Base-by-base conservation (phyloP, 352 stramenopile species). In the Globisporangium parvum region DNA sequence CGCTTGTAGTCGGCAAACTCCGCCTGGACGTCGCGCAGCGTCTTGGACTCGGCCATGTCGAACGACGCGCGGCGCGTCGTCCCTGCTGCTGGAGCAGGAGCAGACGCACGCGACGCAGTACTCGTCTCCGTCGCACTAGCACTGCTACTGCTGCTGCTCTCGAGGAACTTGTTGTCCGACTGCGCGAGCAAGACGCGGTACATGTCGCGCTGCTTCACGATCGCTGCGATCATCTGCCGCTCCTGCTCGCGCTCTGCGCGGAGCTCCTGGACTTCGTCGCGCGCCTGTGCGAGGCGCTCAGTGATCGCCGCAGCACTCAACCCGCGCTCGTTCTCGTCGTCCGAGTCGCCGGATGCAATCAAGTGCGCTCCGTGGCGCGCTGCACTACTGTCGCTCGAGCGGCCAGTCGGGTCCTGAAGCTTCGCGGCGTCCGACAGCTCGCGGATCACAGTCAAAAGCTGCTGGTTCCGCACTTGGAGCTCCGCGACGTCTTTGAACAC, bases 181-280 rank as follows among this genome's bases (percentile, higher is more conserved):
- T 97, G 91, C 2, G 85, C 80, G 12, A 98, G 67, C 20, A 98
- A 71, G 24, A 96, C 85, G 40, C 91, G 86, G 63, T 98, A 98
- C 68, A 98, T 92, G 74, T 98, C 94, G 23, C 96, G 87, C 66
- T 98, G 96, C 63, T 98, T 93, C 11, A 98, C 92, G 55, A 98
- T 98, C 3, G 80, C 87, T 17, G 77, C 70, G 11, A 98, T 93
- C 65, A 98, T 87, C 54, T 97, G 81, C 17, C 84, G 75, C 41
- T 89, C 77, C 57, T 90, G 70, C 52, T 91, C 82, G 23, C 83
- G 80, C 55, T 91, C 82, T 5, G 55, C 53, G 21, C 77, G 76
- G 45, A 98, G 55, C 24, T 79, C 70, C n/a, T 81, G 71, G 6
- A 98, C 65, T 60, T 98, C 88, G 46, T 82, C 74, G 28, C 80